Base-by-base conservation (phyloP, 164 flowering plant genomes). In the Vitis riparia region DNA sequence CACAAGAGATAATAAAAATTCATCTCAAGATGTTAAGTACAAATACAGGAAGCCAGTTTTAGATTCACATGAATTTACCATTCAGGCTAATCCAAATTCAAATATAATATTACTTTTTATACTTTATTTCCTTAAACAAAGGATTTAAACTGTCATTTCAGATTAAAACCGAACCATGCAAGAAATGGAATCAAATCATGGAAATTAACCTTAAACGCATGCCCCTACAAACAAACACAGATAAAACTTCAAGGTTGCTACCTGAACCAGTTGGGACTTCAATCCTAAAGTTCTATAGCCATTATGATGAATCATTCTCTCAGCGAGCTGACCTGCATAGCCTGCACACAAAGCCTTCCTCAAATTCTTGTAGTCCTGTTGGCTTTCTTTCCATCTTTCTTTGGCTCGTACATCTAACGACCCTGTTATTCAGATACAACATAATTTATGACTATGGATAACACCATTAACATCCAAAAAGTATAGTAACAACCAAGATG, bases 261-360 rank as follows among this genome's bases (percentile, higher is more conserved):
- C 97, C 97, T 90, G 98, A 76, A 87, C 97, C 59, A 95, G 86
- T 72, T 93, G 97, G 53, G 97, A 77, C 71, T 83, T 91, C 64
- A 88, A 87, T 59, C 94, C 92, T 62, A 95, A 27, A 48, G 97
- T 90, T 48, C 87, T 77, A 74, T 87, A 95, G 30, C 98, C 99
- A 87, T 95, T 95, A 72, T 95, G 99, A 69, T 82, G 94, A 67
- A 88, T 70, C 96, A 87, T 90, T 66, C 98, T 82, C 85, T 95
- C 97, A 59, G 99, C 99, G 69, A 95, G 92, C 80, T 93, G 97
- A 75, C 78, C 86, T 63, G 92, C 97, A 80, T 85, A 91, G 19
- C 99, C 99, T 0, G 74, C 71, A 64, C 90, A 89, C 52, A 95
- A 72, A 73, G 98, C 91, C 84, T 84, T 91, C 81, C 99, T 89